These are phyloP conservation scores for Musa schizocarpa DNA, from an alignment of 176 grass and related monocot genomes.

Conservation along the genomic window DNA sequence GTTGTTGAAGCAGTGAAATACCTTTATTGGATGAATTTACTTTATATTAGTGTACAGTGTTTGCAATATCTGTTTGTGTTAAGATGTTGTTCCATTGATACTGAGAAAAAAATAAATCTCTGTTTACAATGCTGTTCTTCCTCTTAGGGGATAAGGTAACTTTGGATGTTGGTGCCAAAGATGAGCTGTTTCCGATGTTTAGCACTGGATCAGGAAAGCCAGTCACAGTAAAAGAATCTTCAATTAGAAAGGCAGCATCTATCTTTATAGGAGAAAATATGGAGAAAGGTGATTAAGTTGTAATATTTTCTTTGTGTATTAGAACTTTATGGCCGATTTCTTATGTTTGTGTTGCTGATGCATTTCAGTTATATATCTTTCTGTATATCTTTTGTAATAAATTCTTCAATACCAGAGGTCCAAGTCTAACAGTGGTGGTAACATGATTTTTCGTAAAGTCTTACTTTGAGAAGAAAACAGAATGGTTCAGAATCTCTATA, in stretches of 20 bases:
- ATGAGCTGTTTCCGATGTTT: conserved; percentile 19
- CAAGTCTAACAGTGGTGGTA: background rate
- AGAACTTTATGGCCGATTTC: too few species aligned
- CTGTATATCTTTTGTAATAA: too few species aligned
- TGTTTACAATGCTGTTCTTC: conserved; percentile 16
- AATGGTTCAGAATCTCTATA: too few species aligned
- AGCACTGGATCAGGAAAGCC: conserved; percentile 29
- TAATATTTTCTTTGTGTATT: background rate
- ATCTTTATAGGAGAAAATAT: conserved; percentile 31
- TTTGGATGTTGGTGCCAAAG: background rate
- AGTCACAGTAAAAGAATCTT: conserved; percentile 35
- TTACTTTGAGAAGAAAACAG: too few species aligned
- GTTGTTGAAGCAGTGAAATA: too few species aligned
- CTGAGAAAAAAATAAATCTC: background rate
- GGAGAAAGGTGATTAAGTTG: conserved; percentile 15
- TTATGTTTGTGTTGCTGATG: too few species aligned
- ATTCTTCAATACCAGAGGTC: background rate
- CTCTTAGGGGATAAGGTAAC: background rate
- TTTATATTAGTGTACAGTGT: too few species aligned
- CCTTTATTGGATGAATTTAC: too few species aligned
- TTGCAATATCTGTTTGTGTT: too few species aligned
- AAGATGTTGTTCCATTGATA: background rate
- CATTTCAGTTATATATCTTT: background rate
- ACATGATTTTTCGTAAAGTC: too few species aligned
- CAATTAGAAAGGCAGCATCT: conserved; percentile 26